A percentile compares a stretch with the other conserved stretches of the same genome.
Conservation (phyloP, 768 basidiomycete species). For the Lactarius quietus region DNA sequence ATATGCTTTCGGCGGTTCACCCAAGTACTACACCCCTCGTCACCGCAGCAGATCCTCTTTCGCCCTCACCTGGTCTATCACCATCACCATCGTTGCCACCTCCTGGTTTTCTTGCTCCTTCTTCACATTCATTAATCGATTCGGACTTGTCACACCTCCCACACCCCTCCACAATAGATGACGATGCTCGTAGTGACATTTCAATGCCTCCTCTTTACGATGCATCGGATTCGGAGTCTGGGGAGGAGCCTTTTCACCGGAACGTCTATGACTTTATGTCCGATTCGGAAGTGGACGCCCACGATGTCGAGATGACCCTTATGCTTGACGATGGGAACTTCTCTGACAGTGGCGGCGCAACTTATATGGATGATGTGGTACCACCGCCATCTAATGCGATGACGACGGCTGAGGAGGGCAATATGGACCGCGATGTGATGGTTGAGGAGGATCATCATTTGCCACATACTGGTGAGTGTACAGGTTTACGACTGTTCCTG, state of each 20-base stretch:
- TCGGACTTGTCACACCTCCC: neutral
- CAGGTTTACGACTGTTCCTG: neutral
- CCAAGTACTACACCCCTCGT: neutral
- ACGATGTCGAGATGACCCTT: constrained; percentile 25
- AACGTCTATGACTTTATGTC: constrained; percentile 17
- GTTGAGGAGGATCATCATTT: constrained; percentile 20
- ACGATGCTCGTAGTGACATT: constrained; percentile 19
- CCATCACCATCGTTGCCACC: constrained; percentile 8
- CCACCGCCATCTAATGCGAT: neutral
- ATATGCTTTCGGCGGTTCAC: constrained; percentile 8
- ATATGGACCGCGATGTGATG: constrained; percentile 5
- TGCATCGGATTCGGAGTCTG: constrained; percentile 22
- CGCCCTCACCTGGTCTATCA: neutral
- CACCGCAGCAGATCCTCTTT: neutral
- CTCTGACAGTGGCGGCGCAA: constrained; percentile 8
- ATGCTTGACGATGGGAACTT: constrained; percentile 5
- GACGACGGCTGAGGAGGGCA: neutral
- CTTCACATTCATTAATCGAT: neutral
- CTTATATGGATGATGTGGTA: neutral
- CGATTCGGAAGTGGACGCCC: constrained; percentile 24
- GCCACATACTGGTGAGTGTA: constrained; percentile 14
- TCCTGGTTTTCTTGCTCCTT: no score
- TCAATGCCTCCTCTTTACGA: constrained; percentile 22
- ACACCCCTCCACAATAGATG: neutral
- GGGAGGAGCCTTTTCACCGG: constrained; percentile 5